Percentiles rank a stretch among this genome's conserved stretches.
phyloP scores from a whole-genome alignment of 1,284 basidiomycete species.

The Kalmanozyma brasiliensis region DNA sequence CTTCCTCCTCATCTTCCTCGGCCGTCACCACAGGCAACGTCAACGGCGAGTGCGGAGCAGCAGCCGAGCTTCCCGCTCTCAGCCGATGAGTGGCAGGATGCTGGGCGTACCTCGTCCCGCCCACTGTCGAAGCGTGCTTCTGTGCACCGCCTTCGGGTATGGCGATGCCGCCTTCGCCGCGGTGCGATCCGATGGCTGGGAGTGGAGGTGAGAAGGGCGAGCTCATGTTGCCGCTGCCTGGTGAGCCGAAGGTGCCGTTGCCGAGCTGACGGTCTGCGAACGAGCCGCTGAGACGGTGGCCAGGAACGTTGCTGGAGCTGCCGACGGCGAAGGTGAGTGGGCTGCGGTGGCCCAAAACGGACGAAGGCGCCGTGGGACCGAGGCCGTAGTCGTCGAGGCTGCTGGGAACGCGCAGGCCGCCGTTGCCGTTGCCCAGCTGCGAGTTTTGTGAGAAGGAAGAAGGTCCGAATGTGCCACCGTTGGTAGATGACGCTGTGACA shows the following conservation, averaged over 20 bases:
- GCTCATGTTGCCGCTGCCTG: conserved; percentile 14
- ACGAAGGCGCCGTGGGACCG: conserved; percentile 58
- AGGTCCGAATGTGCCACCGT: conserved; percentile 4
- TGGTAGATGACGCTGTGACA: neutral
- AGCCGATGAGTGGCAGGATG: conserved; percentile 44
- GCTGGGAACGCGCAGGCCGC: conserved; percentile 18
- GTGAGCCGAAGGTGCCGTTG: conserved; percentile 38
- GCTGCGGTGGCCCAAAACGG: conserved; percentile 43
- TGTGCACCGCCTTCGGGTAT: conserved; percentile 24
- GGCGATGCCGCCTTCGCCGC: conserved; percentile 33
- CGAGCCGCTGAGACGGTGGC: conserved; percentile 23
- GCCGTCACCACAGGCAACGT: conserved; percentile 53
- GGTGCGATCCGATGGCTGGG: conserved; percentile 36
- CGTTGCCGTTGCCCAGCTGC: conserved; percentile 14
- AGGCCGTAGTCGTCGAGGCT: conserved; percentile 46
- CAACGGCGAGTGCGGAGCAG: conserved; percentile 39
- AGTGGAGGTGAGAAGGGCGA: conserved; percentile 38
- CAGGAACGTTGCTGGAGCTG: neutral
- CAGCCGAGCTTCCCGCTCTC: conserved; percentile 28
- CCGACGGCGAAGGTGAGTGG: conserved; percentile 33
- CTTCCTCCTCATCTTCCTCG: conserved; percentile 61
- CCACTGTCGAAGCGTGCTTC: conserved; percentile 10
- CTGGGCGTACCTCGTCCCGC: conserved; percentile 12
- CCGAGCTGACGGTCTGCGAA: conserved; percentile 22
- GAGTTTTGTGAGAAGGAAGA: conserved; percentile 15